These are phyloP conservation scores for Talaromyces sp. DNA, from an alignment of 2,329 filamentous ascomycete genomes.

Conservation along the genomic window DNA sequence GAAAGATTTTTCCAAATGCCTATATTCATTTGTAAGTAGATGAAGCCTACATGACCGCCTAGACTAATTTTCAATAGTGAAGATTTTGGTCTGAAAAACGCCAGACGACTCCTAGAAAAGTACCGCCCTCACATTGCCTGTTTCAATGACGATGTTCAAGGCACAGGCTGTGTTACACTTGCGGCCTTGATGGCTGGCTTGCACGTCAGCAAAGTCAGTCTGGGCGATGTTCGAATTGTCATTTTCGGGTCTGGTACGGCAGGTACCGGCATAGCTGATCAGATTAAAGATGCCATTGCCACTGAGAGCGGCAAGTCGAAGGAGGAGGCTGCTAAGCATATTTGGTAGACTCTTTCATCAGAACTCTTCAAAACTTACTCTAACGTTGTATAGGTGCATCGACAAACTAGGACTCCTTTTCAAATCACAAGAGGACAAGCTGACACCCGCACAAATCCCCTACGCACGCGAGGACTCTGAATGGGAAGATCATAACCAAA, in stretches of 20 bases:
- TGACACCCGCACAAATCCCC: conserved; percentile 65
- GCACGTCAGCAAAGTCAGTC: conserved; percentile 64
- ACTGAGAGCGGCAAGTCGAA: conserved; percentile 64
- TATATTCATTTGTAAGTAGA: conserved; percentile 72
- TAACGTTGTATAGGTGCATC: conserved; percentile 59
- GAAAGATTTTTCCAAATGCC: conserved; percentile 71
- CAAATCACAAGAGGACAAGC: conserved; percentile 57
- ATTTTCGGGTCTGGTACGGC: conserved; percentile 80
- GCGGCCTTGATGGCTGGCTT: conserved; percentile 77
- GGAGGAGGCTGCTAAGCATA: conserved; percentile 74
- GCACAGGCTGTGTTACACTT: conserved; percentile 82
- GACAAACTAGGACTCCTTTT: conserved; percentile 79
- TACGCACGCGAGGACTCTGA: conserved; percentile 66
- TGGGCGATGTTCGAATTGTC: conserved; percentile 69
- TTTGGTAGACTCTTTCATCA: conserved; percentile 51
- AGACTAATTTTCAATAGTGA: conserved; percentile 47
- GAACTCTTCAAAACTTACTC: conserved; percentile 42
- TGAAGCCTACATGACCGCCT: background rate
- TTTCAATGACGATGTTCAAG: conserved; percentile 91
- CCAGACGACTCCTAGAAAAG: conserved; percentile 70
- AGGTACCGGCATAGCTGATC: conserved; percentile 81
- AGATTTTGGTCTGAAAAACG: conserved; percentile 78
- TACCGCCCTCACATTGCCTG: conserved; percentile 74
- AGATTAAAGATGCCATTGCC: conserved; percentile 75
- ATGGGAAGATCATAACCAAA: conserved; percentile 59